Base-by-base conservation (phyloP, 805 yeast genomes). In the Kregervanrija fluxuum region DNA sequence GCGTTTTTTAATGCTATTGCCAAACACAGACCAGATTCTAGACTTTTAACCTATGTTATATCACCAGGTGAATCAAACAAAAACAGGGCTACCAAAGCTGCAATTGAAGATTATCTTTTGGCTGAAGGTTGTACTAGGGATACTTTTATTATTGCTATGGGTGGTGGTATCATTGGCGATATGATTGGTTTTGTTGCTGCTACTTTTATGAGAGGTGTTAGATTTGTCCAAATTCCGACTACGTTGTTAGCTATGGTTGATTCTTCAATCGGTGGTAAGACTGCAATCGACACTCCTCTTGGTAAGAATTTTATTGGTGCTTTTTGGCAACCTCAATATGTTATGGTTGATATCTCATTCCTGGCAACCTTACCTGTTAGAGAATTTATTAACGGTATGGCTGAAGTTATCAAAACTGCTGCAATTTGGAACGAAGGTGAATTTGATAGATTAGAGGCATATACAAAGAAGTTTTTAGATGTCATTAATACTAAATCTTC, bases 111-210 rank as follows among this genome's bases (percentile, higher is more conserved):
- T 65, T 91, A 75, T 65, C 68, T 93, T 57, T 74, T 93, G 49
- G 57, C 66, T 5, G 67, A 87, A 58, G 95, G 95, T 22, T 93
- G 99, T 65, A 93, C 98, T 12, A 79, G 99, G 66, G 99, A 93
- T 62, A 89, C 98, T 3, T 87, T 93, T 22, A 80, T 93, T 46
- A 67, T 93, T 40, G 99, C 99, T 8, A 79, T 93, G 48, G 99
- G 99, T 49, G 99, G 99, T 53, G 99, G 99, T 55, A 95, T 93
- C 42, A 91, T 93, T 64, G 99, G 99, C 48, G 99, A 93, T 61
- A 91, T 93, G 99, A 86, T 91, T 53, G 99, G 99, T 4, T 93
- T 80, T 62, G 98, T 93, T 36, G 99, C 99, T n/a, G 91, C 99
- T 31, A 93, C 99, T 2, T 93, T 93, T 64, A 93, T 93, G 99